These are phyloP conservation scores for Amylocystis lapponica DNA, from an alignment of 768 basidiomycete species.

Conservation along the genomic window DNA sequence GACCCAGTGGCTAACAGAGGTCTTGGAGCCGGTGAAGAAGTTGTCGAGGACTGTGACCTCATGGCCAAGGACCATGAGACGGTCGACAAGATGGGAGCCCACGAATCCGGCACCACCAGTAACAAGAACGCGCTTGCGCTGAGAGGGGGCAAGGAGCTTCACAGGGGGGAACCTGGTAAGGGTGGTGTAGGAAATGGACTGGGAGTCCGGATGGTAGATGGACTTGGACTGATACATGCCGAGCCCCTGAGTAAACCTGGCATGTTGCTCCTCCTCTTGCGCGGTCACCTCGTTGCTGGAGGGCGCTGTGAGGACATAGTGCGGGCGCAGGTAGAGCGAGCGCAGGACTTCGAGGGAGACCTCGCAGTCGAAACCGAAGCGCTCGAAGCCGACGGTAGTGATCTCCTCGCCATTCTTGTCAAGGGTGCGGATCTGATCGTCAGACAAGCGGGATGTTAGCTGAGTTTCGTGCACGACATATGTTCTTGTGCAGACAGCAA, in stretches of 20 bases:
- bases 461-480: too few relatives aligned
- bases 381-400: conserved; percentile 71
- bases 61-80: conserved; percentile 96
- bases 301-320: conserved; percentile 48
- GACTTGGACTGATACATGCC: conserved; percentile 73
- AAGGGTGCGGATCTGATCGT: conserved; percentile 58
- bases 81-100: conserved; percentile 95
- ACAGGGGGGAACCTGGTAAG: conserved; percentile 92
- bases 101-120: conserved; percentile 99
- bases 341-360: conserved; percentile 77
- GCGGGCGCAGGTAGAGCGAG: conserved; percentile 81
- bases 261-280: conserved; percentile 40
- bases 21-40: conserved; percentile 97
- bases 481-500: too few relatives aligned
- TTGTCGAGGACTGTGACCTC: conserved; percentile 97
- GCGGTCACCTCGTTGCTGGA: conserved; percentile 33
- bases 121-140: conserved; percentile 86
- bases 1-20: conserved; percentile 93
- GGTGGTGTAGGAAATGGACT: conserved; percentile 88
- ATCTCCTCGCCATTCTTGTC: conserved; percentile 77
- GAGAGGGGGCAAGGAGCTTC: conserved; percentile 69
- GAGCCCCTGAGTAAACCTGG: conserved; percentile 44
- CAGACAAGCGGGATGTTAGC: neutral
- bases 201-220: conserved; percentile 73
- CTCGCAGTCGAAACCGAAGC: conserved; percentile 88